Base-by-base conservation (phyloP, 2,329 filamentous ascomycete species). In the Samsoniella hepiali region DNA sequence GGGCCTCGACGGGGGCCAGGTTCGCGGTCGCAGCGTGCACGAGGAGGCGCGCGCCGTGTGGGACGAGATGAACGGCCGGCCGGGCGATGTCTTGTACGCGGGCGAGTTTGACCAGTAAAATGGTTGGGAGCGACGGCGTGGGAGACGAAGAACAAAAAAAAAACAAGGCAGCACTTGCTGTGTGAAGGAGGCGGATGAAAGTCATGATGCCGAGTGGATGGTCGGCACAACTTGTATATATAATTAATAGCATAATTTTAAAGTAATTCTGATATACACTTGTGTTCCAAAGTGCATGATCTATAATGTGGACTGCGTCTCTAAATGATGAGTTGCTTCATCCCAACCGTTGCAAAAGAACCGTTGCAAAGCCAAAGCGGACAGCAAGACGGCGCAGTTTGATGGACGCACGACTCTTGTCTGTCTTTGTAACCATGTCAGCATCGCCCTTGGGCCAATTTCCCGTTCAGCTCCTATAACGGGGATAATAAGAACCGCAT, bases 1-100 rank as follows among this genome's bases (percentile, higher is more conserved):
- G 5, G 70, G 66, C 0, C 68, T 72, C 10, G 54, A 64, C 38
- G 40, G 45, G n/a, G 9, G 13, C 36, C 6, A 34, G n/a, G 5
- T 55, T 2, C 32, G 17, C 31, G 70, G 72, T 40, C 70, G 73
- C 62, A 72, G 75, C 34, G 66, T 71, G 10, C 63, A 73, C 3
- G 72, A 76, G 7, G 72, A 77, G 27, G 72, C 75, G 7, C 75
- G 80, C 2, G 69, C 73, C 0, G 36, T 82, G n/a, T 83, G 81
- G 81, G 71, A 79, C 10, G 63, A 66, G 3, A 78, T 81, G 72
- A 83, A 83, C 62, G 78, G 75, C 5, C 63, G 74, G 36, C 72
- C 72, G 0, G 73, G 70, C 0, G 80, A 81, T n/a, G 61, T 81
- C 3, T 72, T 82, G 0, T 78, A 81, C 47, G 80, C 80, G 1